Base-by-base conservation (phyloP, 106 monocot genomes). In the Alisma plantagoaquatica region DNA sequence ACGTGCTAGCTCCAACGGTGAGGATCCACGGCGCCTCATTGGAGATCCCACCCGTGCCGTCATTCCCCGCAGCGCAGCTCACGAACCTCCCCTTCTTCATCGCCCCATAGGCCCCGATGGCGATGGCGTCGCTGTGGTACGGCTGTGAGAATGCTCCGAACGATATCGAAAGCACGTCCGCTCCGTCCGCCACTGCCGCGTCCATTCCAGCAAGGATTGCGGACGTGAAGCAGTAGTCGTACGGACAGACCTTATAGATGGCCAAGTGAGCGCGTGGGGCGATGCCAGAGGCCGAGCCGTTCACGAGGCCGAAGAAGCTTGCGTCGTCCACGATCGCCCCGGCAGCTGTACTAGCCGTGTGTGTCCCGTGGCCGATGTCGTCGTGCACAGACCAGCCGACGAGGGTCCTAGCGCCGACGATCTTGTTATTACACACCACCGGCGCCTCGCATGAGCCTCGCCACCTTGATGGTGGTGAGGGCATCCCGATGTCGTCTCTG, bases 1-100 rank as follows among this genome's bases (percentile, higher is more conserved):
- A n/a, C n/a, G n/a, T n/a, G n/a, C n/a, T n/a, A n/a, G n/a, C n/a
- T n/a, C n/a, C n/a, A n/a, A n/a, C n/a, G n/a, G n/a, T n/a, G n/a
- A n/a, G n/a, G n/a, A n/a, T n/a, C n/a, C n/a, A n/a, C n/a, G n/a
- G n/a, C n/a, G n/a, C 14, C 14, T 38, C 35, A 38, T 14, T 38
- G 35, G 35, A 8, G 9, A 6, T 14, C 6, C 6, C 9, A n/a
- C n/a, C n/a, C n/a, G n/a, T n/a, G n/a, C n/a, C n/a, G n/a, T n/a
- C n/a, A n/a, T 52, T 52, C 14, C 52, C 52, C 29, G 52, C 52
- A 9, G 52, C 24, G 52, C 52, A 52, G 52, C 27, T 52, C 23
- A 52, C 52, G 27, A 52, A 25, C 27, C 27, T 25, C 24, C 27
- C 52, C 15, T 4, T 52, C 52, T 10, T 3, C 9, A n/a, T 29